A percentile compares a stretch with the other conserved stretches of the same genome.
Conservation (phyloP, 2,329 filamentous ascomycete genomes). For the Colletotrichum somersetense region DNA sequence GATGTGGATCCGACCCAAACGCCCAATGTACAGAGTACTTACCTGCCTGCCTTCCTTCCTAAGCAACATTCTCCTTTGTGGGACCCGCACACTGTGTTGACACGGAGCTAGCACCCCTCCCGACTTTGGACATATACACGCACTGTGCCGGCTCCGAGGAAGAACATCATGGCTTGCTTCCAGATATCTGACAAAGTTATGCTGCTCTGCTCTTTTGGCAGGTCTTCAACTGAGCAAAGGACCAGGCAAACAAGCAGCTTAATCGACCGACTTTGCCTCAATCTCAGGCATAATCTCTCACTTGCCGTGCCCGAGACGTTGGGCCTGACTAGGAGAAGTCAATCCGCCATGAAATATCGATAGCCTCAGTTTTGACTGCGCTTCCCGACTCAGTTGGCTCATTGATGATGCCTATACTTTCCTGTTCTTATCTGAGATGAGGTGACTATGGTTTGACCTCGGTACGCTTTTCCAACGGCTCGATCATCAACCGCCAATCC, state of each 20-base stretch:
- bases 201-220: not conserved
- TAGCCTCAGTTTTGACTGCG: not conserved
- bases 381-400: not conserved
- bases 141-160: conserved; percentile 17
- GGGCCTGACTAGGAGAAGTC: not conserved
- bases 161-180: not conserved
- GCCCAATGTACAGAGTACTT: not conserved
- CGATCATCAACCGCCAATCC: conserved; percentile 3
- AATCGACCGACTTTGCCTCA: not conserved
- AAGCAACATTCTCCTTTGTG: not conserved
- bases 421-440: conserved; percentile 18
- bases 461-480: conserved; percentile 12
- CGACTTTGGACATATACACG: not conserved
- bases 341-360: not conserved
- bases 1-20: conserved; percentile 25
- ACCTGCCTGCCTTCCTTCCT: not conserved
- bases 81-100: not conserved
- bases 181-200: not conserved
- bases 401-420: not conserved
- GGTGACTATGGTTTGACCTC: not conserved
- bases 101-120: not conserved
- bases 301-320: not conserved
- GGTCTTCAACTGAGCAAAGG: not conserved
- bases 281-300: not conserved
- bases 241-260: not conserved